phyloP scores from a whole-genome alignment of 768 basidiomycete species.

The Leccinum subtestaceum region DNA sequence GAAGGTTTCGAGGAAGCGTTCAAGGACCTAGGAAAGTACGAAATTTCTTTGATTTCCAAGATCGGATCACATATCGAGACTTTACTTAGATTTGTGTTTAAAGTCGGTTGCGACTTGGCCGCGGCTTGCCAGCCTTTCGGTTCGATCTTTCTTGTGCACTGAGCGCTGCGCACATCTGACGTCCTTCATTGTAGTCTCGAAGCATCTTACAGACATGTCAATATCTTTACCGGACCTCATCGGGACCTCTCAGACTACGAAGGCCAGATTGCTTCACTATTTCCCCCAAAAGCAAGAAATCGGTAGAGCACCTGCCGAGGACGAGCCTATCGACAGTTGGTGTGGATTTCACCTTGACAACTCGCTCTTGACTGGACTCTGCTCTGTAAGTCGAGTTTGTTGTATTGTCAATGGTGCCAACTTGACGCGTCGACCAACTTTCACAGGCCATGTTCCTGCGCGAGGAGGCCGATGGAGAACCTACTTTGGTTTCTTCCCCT shows the following conservation, averaged over 20 bases:
- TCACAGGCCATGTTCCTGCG: conserved; percentile 80
- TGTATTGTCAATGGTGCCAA: background rate
- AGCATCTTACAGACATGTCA: conserved; percentile 59
- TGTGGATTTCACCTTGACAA: conserved; percentile 97
- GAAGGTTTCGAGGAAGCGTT: conserved; percentile 85
- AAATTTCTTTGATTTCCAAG: background rate
- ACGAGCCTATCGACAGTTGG: conserved; percentile 80
- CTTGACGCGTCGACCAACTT: conserved; percentile 5
- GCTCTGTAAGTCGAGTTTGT: conserved; percentile 54
- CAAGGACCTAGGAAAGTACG: conserved; percentile 75
- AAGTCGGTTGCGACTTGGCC: conserved; percentile 80
- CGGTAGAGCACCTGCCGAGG: conserved; percentile 37
- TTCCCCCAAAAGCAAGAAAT: conserved; percentile 64
- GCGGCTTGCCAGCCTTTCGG: conserved; percentile 90
- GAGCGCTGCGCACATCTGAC: conserved; percentile 1
- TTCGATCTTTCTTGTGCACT: conserved; percentile 28
- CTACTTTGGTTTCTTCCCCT: conserved; percentile 58
- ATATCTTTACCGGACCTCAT: conserved; percentile 73
- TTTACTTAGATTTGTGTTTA: conserved; percentile 64
- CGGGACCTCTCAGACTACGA: conserved; percentile 73
- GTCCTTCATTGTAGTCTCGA: conserved; percentile 44
- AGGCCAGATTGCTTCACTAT: conserved; percentile 95
- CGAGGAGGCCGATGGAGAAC: conserved; percentile 39
- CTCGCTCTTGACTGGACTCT: conserved; percentile 86
- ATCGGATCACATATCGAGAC: conserved; percentile 4